Percentiles rank a stretch among this genome's conserved stretches.
Conservation (phyloP, 2,329 filamentous ascomycete genomes). For the Paecilomyces dactylethromorphus region DNA sequence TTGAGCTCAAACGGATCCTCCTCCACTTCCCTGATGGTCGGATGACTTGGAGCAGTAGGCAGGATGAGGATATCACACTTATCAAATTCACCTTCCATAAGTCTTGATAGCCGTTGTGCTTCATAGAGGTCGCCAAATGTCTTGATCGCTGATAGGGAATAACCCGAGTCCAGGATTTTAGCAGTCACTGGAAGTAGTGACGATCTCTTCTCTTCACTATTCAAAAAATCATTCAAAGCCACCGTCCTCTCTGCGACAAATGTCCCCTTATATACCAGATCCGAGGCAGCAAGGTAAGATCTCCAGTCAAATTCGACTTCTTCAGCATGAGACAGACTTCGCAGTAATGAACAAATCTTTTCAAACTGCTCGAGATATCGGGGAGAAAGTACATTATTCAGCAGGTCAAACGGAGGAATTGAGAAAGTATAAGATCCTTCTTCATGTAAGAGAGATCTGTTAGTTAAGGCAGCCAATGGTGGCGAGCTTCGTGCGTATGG, state of each 20-base stretch:
- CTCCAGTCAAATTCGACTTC: conserved; percentile 36
- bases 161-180: conserved; percentile 29
- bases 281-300: conserved; percentile 46
- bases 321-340: neutral
- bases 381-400: neutral
- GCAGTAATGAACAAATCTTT: conserved; percentile 3
- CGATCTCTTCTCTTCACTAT: conserved; percentile 30
- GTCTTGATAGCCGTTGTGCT: conserved; percentile 28
- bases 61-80: conserved; percentile 47
- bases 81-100: conserved; percentile 29
- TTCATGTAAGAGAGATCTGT: conserved; percentile 1
- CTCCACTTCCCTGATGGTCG: conserved; percentile 46
- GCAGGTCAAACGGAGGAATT: conserved; percentile 1
- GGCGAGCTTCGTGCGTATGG: conserved; percentile 36
- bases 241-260: conserved; percentile 53
- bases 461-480: neutral
- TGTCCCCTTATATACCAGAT: conserved; percentile 51
- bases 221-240: conserved; percentile 34
- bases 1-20: conserved; percentile 50
- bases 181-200: conserved; percentile 29
- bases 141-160: conserved; percentile 32
- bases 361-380: conserved; percentile 1
- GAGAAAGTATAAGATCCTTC: conserved; percentile 3
- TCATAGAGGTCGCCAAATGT: conserved; percentile 44
- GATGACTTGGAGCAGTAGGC: conserved; percentile 50